A percentile compares a stretch with the other conserved stretches of the same genome.
Evolutionary conservation across 2,329 filamentous ascomycete species (phyloP).

Genomic region (Nemania serpens): DNA sequence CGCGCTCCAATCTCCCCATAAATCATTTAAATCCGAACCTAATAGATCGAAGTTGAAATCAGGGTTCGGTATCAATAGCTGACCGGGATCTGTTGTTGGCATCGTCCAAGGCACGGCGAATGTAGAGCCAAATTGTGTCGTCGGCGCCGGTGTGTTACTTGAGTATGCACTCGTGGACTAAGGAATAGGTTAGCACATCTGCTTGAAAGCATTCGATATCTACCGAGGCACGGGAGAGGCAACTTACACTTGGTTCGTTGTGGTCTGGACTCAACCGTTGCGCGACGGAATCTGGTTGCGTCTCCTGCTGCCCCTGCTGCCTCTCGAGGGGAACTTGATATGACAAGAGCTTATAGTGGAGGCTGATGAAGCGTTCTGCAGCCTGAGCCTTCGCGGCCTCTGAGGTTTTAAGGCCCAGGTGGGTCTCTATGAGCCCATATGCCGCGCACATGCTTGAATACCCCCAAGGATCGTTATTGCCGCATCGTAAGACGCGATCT

Average conservation of each 20-base stretch:
- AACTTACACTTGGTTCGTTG: slow-evolving; percentile 42
- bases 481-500: slow-evolving; percentile 63
- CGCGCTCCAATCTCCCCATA: slow-evolving; percentile 54
- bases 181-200: slow-evolving; percentile 36
- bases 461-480: slow-evolving; percentile 68
- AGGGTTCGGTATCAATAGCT: slow-evolving; percentile 50
- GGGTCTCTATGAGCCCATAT: slow-evolving; percentile 61
- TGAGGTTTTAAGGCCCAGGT: slow-evolving; percentile 60
- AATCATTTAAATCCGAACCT: slow-evolving; percentile 58
- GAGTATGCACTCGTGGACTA: slow-evolving; percentile 51
- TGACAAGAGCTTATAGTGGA: slow-evolving; percentile 62
- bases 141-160: slow-evolving; percentile 35
- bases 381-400: slow-evolving; percentile 63
- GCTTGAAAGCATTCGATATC: neutral
- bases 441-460: slow-evolving; percentile 68
- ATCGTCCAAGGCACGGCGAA: slow-evolving; percentile 43
- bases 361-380: slow-evolving; percentile 62
- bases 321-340: slow-evolving; percentile 55
- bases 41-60: slow-evolving; percentile 60
- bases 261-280: slow-evolving; percentile 33
- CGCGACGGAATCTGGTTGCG: slow-evolving; percentile 31
- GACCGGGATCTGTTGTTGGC: slow-evolving; percentile 39
- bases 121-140: slow-evolving; percentile 32
- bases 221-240: neutral
- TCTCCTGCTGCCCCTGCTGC: slow-evolving; percentile 32